Evolutionary conservation across 257 asterid species (phyloP), one percentile per base, ranked within the genome.

Genomic region (Linderniella brevidens): DNA sequence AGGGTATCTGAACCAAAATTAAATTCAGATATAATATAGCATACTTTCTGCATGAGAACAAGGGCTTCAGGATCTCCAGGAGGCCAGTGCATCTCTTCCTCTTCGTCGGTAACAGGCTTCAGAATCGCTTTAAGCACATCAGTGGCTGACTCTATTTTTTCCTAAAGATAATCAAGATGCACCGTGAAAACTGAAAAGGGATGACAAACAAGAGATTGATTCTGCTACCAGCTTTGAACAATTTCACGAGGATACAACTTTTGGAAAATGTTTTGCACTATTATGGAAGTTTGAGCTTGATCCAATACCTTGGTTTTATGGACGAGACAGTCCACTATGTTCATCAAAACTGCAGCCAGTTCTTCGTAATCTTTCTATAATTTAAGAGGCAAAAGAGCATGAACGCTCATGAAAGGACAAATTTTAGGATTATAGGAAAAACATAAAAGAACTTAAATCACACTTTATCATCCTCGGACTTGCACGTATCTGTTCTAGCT

Each of bases 401-500:
- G 53, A 48, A 58, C 44, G 49, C 41, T 54, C 54, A 35, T 43
- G 52, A 50, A 43, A 7, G 9, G 14, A 41, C 50, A 50, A n/a
- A 46, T 41, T 36, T 47, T 37, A 61, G 36, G 43, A 1, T 11
- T 59, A 58, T 49, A 35, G 39, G 41, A 61, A n/a, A 61, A 50
- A 42, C 32, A 52, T 64, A 45, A 18, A 20, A 56, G 65, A 59
- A 54, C 55, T 4, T 57, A 75, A 67, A 61, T 53, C 92, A 55
- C 80, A 73, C 95, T 72, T 88, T 80, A 64, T 88, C 95, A 65
- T 88, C 95, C 17, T 84, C 94, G 13, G 96, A 84, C 71, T 76
- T 84, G 86, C 92, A 78, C 38, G 94, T 84, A 17, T 84, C 94
- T 38, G 96, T 63, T 64, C 94, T 77, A 61, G 93, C 80, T 37